Conservation (phyloP, 1,284 basidiomycete species). For the Tilletia walkeri region DNA sequence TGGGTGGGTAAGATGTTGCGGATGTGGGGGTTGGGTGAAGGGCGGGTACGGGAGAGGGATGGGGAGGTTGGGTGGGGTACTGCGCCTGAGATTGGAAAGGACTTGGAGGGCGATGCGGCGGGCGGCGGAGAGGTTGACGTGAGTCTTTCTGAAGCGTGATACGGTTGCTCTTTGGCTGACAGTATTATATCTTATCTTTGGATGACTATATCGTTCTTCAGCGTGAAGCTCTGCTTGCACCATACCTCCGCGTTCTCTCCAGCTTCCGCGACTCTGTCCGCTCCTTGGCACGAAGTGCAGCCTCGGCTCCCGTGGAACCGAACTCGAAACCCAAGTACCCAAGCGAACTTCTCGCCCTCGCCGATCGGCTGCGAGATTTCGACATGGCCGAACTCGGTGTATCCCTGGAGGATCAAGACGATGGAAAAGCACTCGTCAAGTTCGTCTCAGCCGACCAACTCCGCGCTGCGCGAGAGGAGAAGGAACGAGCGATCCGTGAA, state of each 20-base stretch:
- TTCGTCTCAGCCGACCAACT: slow-evolving; percentile 80
- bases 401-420: slow-evolving; percentile 86
- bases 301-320: slow-evolving; percentile 23
- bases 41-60: slow-evolving; percentile 49
- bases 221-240: slow-evolving; percentile 83
- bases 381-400: slow-evolving; percentile 91
- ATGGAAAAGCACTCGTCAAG: slow-evolving; percentile 81
- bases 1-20: slow-evolving; percentile 88
- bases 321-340: slow-evolving; percentile 17
- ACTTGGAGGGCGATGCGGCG: slow-evolving; percentile 21
- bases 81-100: slow-evolving; percentile 21
- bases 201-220: slow-evolving; percentile 56
- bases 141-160: slow-evolving; percentile 57
- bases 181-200: too few species aligned
- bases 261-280: slow-evolving; percentile 89
- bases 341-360: slow-evolving; percentile 46
- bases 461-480: slow-evolving; percentile 81
- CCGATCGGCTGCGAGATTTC: slow-evolving; percentile 80
- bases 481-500: slow-evolving; percentile 71
- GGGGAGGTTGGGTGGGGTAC: slow-evolving; percentile 50
- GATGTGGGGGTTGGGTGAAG: slow-evolving; percentile 92
- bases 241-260: slow-evolving; percentile 80
- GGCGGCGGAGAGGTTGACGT: slow-evolving; percentile 24
- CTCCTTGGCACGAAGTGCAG: slow-evolving; percentile 68
- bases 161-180: too few species aligned